Evolutionary conservation across 768 basidiomycete species (phyloP).

Genomic region (Naganishia antarctica): DNA sequence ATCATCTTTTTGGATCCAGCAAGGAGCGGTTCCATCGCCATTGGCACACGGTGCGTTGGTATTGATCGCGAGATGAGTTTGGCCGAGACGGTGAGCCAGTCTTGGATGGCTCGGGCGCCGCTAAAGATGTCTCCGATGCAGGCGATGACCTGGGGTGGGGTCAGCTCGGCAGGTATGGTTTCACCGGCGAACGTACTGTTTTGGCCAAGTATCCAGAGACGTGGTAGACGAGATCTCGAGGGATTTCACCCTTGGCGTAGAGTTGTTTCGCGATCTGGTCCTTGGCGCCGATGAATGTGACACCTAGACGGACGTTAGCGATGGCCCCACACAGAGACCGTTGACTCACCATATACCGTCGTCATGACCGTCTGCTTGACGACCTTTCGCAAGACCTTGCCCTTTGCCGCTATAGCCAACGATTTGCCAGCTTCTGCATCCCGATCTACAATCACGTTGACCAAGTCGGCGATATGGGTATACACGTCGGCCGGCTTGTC

Average conservation of each 20-base stretch:
- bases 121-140: constrained; percentile 88
- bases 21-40: constrained; percentile 31
- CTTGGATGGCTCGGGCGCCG: constrained; percentile 87
- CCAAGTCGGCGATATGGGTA: constrained; percentile 80
- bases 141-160: constrained; percentile 56
- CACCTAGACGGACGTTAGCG: constrained; percentile 42
- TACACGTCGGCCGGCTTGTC: constrained; percentile 93
- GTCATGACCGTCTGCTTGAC: constrained; percentile 99
- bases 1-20: background rate
- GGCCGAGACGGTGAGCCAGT: constrained; percentile 79
- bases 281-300: constrained; percentile 89
- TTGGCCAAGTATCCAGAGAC: constrained; percentile 75
- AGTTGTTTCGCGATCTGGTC: constrained; percentile 91
- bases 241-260: constrained; percentile 66
- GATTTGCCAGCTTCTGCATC: constrained; percentile 47
- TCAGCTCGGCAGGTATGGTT: background rate
- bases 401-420: constrained; percentile 61
- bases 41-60: constrained; percentile 56
- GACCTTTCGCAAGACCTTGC: constrained; percentile 82
- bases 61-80: constrained; percentile 81
- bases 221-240: constrained; percentile 66
- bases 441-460: constrained; percentile 60
- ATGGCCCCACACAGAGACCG: constrained; percentile 26
- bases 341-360: constrained; percentile 73
- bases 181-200: constrained; percentile 55